A percentile compares a stretch with the other conserved stretches of the same genome.
phyloP scores from a whole-genome alignment of 2,329 filamentous ascomycete genomes.

The Pestalotiopsis sp. region DNA sequence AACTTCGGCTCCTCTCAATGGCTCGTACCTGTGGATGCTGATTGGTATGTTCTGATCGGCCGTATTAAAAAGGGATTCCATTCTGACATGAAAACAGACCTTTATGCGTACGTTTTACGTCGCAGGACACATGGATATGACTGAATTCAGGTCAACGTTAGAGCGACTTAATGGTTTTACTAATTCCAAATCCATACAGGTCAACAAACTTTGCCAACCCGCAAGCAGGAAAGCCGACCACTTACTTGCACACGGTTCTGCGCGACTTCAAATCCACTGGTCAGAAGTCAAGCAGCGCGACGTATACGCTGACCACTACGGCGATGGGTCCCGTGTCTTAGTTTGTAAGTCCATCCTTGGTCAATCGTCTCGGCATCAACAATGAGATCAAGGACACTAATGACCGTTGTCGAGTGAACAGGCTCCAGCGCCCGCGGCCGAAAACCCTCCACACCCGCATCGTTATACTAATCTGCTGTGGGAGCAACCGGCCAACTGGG shows the following conservation, averaged over 20 bases:
- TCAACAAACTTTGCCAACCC: constrained; percentile 30
- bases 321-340: constrained; percentile 24
- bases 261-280: constrained; percentile 29
- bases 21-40: constrained; percentile 29
- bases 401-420: not conserved
- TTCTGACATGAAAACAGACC: constrained; percentile 17
- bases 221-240: constrained; percentile 21
- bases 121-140: not conserved
- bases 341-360: constrained; percentile 17
- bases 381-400: not conserved
- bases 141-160: no score
- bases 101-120: constrained; percentile 25
- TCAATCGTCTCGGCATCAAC: not conserved
- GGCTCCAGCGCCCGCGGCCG: constrained; percentile 31
- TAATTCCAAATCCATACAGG: constrained; percentile 11
- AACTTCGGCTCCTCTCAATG: constrained; percentile 20
- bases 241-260: constrained; percentile 31
- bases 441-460: constrained; percentile 36
- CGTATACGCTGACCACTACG: constrained; percentile 23
- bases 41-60: constrained; percentile 18
- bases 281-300: constrained; percentile 17
- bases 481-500: constrained; percentile 33
- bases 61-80: no score
- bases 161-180: not conserved
- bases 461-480: constrained; percentile 39